Percentiles rank a stretch among this genome's conserved stretches.
Evolutionary conservation across 1,284 basidiomycete genomes (phyloP).

Genomic region (Ustilago shanxiensis): DNA sequence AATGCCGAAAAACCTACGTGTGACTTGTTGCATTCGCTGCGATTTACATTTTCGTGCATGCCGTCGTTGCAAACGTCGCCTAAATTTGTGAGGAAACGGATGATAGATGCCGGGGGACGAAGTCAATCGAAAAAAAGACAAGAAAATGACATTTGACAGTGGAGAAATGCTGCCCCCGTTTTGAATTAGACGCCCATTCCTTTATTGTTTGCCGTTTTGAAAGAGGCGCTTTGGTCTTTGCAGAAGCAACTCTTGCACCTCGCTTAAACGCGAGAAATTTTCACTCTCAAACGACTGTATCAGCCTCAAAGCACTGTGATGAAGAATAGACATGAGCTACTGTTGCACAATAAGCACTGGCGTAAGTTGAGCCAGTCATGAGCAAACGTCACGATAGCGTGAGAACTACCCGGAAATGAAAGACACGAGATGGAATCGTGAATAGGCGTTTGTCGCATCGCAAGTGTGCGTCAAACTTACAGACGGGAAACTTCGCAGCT

Average conservation of each 20-base stretch:
- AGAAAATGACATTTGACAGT: too few relatives aligned
- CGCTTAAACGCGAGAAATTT: constrained; percentile 7
- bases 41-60: constrained; percentile 12
- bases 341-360: not conserved
- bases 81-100: not conserved
- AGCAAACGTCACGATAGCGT: constrained; percentile 4
- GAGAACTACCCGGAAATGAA: constrained; percentile 22
- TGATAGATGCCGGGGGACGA: constrained; percentile 10
- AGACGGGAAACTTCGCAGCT: constrained; percentile 13
- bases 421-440: not conserved
- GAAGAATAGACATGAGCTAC: too few relatives aligned
- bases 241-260: too few relatives aligned
- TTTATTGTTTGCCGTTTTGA: not conserved
- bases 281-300: not conserved
- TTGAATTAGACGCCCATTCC: not conserved
- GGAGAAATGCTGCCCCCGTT: not conserved
- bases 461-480: not conserved
- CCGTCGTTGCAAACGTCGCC: not conserved
- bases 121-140: not conserved
- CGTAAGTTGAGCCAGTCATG: not conserved
- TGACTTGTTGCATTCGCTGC: constrained; percentile 7
- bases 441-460: not conserved
- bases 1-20: not conserved
- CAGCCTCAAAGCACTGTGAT: too few relatives aligned
- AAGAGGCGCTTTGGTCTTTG: too few relatives aligned